These are phyloP conservation scores for Crinitomyces ghanaensis DNA, from an alignment of 805 yeast species.

Conservation along the genomic window DNA sequence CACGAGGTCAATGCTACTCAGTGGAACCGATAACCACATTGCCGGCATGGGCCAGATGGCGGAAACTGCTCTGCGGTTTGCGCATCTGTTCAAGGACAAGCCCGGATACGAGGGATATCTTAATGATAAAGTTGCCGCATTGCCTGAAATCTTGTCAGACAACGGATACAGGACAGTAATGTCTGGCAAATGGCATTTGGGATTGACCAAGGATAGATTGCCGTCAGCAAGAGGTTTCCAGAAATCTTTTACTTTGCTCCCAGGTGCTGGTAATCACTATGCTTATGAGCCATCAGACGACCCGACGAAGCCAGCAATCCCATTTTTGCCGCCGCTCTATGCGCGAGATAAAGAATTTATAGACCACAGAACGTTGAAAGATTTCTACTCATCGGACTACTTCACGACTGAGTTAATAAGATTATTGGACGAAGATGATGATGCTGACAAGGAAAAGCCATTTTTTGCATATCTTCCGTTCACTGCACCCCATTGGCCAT, in stretches of 20 bases:
- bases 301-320: constrained; percentile 18
- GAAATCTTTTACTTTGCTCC: constrained; percentile 36
- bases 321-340: constrained; percentile 30
- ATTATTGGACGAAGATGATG: constrained; percentile 20
- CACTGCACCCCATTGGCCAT: constrained; percentile 58
- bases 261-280: constrained; percentile 49
- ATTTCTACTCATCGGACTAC: constrained; percentile 34
- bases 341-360: constrained; percentile 30
- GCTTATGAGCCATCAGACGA: constrained; percentile 29
- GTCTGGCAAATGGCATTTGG: constrained; percentile 54
- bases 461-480: constrained; percentile 44
- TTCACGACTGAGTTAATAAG: constrained; percentile 35
- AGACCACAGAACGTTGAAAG: constrained; percentile 31
- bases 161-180: constrained; percentile 39
- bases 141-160: constrained; percentile 40
- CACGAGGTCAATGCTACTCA: constrained; percentile 46
- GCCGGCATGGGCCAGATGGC: constrained; percentile 54
- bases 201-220: constrained; percentile 35
- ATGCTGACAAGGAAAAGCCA: constrained; percentile 33
- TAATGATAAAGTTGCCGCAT: constrained; percentile 39
- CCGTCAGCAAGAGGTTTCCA: constrained; percentile 41
- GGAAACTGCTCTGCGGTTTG: constrained; percentile 30
- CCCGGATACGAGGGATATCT: constrained; percentile 48
- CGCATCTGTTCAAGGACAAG: constrained; percentile 27
- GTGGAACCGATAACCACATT: constrained; percentile 52